Evolutionary conservation across 257 asterid genomes (phyloP), one percentile per base, ranked within the genome.

Genomic region (Echites panduratus): DNA sequence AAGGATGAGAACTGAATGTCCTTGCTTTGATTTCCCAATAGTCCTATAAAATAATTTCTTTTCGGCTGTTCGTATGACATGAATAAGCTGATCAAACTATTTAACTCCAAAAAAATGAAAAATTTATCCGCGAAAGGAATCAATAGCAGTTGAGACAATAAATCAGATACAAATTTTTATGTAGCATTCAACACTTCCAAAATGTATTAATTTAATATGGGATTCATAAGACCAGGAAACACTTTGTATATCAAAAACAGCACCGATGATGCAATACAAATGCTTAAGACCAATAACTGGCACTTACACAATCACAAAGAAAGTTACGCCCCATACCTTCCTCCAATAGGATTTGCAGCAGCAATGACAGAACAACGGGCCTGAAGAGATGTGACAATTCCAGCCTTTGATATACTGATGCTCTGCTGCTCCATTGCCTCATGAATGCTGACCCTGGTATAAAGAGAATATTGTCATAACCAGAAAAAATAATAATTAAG

Each of bases 391-490:
- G 99, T 92, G 75, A 92, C 97, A 45, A 95, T 95, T 75, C 99
- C 99, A 76, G 99, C 99, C 85, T 95, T 92, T 44, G 98, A 95
- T 82, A 95, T 95, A 83, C 98, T 95, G 64, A 95, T 95, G 76
- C 98, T 95, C 83, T 95, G 99, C 85, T 95, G 99, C 81, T 95
- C 99, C 99, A 92, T 95, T 49, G 98, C 99, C 82, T 95, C 99
- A 70, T 95, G 99, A 79, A 92, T 92, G 80, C 99, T 95, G 73
- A 95, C 99, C 86, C 99, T 94, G 87, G 76, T 32, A 82, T 67
- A 45, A 79, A 16, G 26, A 41, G 72, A 80, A 24, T 11, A 71
- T 26, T 35, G 43, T 74, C 53, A 78, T 19, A 38, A 75, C 73
- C 76, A 80, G 49, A 64, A 49, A 63, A 75, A 54, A 69, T 52